Base-by-base conservation (phyloP, 768 basidiomycete genomes). In the Peribolospora kevripleyi region DNA sequence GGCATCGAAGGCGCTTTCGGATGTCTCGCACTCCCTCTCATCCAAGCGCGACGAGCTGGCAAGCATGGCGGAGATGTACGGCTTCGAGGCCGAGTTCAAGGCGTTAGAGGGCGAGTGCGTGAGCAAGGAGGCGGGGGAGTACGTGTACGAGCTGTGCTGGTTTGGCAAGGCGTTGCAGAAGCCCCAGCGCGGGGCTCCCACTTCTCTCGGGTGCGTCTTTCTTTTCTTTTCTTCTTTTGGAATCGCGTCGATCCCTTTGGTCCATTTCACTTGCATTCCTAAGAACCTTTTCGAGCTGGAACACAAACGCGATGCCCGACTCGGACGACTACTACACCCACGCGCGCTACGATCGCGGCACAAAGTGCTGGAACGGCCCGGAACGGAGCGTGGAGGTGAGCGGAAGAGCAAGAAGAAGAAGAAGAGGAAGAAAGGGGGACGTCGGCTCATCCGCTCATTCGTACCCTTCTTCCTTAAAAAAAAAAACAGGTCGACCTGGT, bases 91-190 rank as follows among this genome's bases (percentile, higher is more conserved):
- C 51, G 85, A 93, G 69, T 98, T 86, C 86, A 91, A 91, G 73
- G 93, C 91, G 69, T 75, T 98, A 5, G 82, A 90, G 25, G 74
- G 76, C 5, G 70, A 73, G 1, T 97, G 91, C 62, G 65, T 97
- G 9, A 76, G 78, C 64, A 81, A 78, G 64, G 76, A 90, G 54
- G 72, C 75, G 4, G 91, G 93, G 73, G 91, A 93, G 84, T 97
- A 95, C 67, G 84, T 79, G 5, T 98, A 98, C 65, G 83, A 88
- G 65, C 73, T 95, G 6, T 97, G 91, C 69, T 73, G 93, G 61
- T 95, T 98, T 62, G 75, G 79, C 3, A 78, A 82, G 61, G 85
- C 82, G 2, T 81, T 73, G 53, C 93, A 98, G 68, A 91, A 81
- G 67, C 80, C 84, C 7, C 81, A 79, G 52, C 84, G 85, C 50